These are phyloP conservation scores for Fusarium clavum DNA, from an alignment of 2,329 filamentous ascomycete genomes.

Conservation along the genomic window DNA sequence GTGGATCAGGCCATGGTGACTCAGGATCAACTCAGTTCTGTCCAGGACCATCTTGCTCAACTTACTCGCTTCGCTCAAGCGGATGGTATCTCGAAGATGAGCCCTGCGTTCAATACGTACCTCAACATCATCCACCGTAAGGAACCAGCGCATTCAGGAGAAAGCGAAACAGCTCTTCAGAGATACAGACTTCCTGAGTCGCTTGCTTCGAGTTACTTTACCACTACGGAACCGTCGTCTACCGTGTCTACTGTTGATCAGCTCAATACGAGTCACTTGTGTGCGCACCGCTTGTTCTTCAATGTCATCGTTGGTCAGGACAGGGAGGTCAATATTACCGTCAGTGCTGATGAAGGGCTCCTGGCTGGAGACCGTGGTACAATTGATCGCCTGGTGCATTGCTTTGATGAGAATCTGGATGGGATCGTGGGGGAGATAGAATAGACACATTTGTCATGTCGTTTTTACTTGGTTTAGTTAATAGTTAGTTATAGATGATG, in stretches of 20 bases:
- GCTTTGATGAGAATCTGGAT: neutral
- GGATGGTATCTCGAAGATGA: neutral
- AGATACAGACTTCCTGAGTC: conserved; percentile 16
- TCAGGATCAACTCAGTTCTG: neutral
- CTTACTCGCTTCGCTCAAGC: conserved; percentile 10
- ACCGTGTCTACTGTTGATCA: neutral
- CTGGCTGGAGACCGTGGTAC: neutral
- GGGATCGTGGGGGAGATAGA: neutral
- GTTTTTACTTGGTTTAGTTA: neutral
- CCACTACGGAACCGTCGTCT: neutral
- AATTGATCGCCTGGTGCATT: neutral
- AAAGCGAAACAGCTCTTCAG: fast-evolving
- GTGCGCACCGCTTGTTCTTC: neutral
- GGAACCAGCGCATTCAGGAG: fast-evolving
- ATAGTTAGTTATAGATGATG: neutral
- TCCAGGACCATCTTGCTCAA: conserved; percentile 19
- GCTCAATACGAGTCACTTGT: neutral
- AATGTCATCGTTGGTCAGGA: neutral
- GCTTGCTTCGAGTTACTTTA: conserved; percentile 20
- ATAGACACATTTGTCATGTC: neutral
- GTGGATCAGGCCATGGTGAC: neutral
- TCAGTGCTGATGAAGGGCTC: neutral
- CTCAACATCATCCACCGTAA: conserved; percentile 17
- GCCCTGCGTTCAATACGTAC: conserved; percentile 10
- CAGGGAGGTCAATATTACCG: neutral